These are phyloP conservation scores for Teunomyces funiuensis DNA, from an alignment of 805 yeast genomes.

Conservation along the genomic window DNA sequence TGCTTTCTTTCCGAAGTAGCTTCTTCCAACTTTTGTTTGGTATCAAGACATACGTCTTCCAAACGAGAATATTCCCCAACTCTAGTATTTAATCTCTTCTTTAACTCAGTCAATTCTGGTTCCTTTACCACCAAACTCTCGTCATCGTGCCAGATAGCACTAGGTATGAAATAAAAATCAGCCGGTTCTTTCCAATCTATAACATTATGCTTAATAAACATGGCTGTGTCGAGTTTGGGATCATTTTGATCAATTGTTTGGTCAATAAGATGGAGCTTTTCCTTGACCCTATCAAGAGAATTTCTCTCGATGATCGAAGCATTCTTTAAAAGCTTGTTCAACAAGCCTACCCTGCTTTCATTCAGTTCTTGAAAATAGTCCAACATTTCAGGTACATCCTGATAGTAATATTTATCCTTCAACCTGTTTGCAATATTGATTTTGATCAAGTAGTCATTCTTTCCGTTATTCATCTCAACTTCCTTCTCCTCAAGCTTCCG, in stretches of 20 bases:
- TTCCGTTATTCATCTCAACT: slow-evolving; percentile 81
- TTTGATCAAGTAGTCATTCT: slow-evolving; percentile 77
- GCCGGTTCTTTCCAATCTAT: slow-evolving; percentile 78
- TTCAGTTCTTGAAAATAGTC: slow-evolving; percentile 83
- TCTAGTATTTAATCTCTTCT: slow-evolving; percentile 46
- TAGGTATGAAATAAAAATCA: slow-evolving; percentile 83
- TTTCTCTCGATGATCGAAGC: slow-evolving; percentile 62
- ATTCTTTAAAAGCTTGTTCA: slow-evolving; percentile 66
- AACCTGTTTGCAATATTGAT: slow-evolving; percentile 84
- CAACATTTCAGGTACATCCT: slow-evolving; percentile 87
- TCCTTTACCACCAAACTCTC: slow-evolving; percentile 65
- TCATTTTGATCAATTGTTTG: slow-evolving; percentile 64
- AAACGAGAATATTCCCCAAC: slow-evolving; percentile 37
- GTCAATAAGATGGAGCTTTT: slow-evolving; percentile 51
- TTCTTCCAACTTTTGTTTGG: slow-evolving; percentile 52
- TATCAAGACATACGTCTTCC: slow-evolving; percentile 45
- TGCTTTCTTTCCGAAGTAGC: slow-evolving; percentile 33
- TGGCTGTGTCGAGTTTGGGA: slow-evolving; percentile 75
- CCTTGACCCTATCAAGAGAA: slow-evolving; percentile 45
- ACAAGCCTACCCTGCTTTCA: slow-evolving; percentile 69
- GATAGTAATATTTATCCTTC: slow-evolving; percentile 89
- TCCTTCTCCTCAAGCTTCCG: slow-evolving; percentile 62
- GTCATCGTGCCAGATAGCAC: slow-evolving; percentile 97
- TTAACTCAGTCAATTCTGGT: slow-evolving; percentile 57
- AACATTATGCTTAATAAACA: slow-evolving; percentile 88